Evolutionary conservation across 805 yeast species (phyloP).

Genomic region (Hanseniaspora nectarophila): DNA sequence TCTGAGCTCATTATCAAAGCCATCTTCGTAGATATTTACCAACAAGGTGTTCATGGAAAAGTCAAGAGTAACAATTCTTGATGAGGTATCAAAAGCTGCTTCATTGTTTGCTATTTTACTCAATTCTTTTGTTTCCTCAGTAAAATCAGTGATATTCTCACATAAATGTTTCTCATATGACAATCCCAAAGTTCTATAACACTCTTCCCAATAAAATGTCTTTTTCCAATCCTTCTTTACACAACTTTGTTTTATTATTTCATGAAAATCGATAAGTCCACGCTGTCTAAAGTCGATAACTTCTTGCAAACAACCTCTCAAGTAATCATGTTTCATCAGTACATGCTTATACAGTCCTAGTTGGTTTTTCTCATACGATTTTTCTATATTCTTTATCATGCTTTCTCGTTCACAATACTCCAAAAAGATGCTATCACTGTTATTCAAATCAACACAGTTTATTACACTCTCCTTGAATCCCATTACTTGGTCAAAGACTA

Average conservation of each 20-base stretch:
- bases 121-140: neutral
- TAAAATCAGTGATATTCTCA: constrained; percentile 7
- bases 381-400: neutral
- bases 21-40: constrained; percentile 1
- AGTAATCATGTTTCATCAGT: neutral
- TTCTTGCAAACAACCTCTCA: neutral
- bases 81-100: neutral
- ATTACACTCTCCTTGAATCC: neutral
- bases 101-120: neutral
- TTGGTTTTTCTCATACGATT: neutral
- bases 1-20: neutral
- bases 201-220: constrained; percentile 8
- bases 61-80: constrained; percentile 2
- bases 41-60: neutral
- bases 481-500: constrained; percentile 9
- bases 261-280: neutral
- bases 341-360: neutral
- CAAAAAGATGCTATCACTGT: constrained; percentile 8
- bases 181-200: constrained; percentile 12
- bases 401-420: constrained; percentile 11
- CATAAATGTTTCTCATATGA: constrained; percentile 10
- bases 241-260: neutral
- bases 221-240: neutral
- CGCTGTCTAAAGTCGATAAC: neutral
- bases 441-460: constrained; percentile 3